These are phyloP conservation scores for Arachnomyces sp. DNA, from an alignment of 2,329 filamentous ascomycete genomes.

Conservation along the genomic window DNA sequence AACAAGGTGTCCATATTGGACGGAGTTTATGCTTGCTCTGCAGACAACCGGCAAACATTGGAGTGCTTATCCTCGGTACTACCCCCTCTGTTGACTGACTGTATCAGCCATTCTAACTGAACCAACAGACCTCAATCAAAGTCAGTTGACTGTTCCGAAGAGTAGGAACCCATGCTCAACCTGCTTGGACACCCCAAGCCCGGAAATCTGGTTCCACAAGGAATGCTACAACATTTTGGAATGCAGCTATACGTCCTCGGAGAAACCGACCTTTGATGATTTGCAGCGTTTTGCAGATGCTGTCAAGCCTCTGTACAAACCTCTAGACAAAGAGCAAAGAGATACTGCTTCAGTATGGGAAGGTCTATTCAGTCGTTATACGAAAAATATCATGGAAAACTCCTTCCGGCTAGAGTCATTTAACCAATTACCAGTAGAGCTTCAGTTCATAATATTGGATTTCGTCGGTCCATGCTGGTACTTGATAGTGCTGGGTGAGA, in stretches of 20 bases:
- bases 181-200: not conserved
- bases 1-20: not conserved
- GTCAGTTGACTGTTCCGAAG: not conserved
- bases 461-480: conserved; percentile 8
- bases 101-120: not conserved
- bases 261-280: not conserved
- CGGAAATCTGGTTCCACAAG: not conserved
- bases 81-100: not conserved
- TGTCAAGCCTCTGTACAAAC: not conserved
- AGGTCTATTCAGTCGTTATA: not conserved
- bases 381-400: not conserved
- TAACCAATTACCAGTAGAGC: not conserved
- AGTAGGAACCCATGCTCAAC: not conserved
- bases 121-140: not conserved
- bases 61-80: not conserved
- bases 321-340: not conserved
- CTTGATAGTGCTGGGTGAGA: conserved; percentile 8
- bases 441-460: conserved; percentile 5
- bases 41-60: not conserved
- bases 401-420: not conserved
- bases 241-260: not conserved
- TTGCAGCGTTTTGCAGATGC: not conserved
- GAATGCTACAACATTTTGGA: not conserved
- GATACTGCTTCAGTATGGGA: not conserved
- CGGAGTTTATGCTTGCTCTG: not conserved